A percentile compares a stretch with the other conserved stretches of the same genome.
These are phyloP conservation scores for Jasminum sambac DNA, from an alignment of 257 asterid species.

Conservation along the genomic window DNA sequence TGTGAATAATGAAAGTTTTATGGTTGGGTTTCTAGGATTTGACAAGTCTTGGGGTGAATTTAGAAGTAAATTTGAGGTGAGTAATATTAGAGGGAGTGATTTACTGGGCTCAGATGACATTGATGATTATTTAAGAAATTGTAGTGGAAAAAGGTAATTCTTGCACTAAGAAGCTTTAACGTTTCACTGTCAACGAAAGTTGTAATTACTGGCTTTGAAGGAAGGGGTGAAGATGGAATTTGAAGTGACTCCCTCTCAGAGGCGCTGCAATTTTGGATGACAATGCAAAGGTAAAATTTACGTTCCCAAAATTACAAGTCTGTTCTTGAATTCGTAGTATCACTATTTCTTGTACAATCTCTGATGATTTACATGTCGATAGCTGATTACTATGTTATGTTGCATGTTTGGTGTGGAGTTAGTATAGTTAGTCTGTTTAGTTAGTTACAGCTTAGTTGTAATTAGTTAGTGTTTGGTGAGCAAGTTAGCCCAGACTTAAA, in stretches of 20 bases:
- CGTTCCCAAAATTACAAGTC: slow-evolving; percentile 10
- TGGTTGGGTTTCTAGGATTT: slow-evolving; percentile 35
- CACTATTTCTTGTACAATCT: background rate
- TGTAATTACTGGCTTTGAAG: slow-evolving; percentile 8
- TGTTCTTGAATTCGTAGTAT: slow-evolving; percentile 5
- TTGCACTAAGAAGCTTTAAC: slow-evolving; percentile 5
- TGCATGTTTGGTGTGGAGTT: background rate
- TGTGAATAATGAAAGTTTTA: slow-evolving; percentile 27
- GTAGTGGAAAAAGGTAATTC: slow-evolving; percentile 7
- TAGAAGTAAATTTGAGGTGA: slow-evolving; percentile 36
- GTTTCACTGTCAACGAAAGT: background rate
- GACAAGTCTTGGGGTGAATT: slow-evolving; percentile 54
- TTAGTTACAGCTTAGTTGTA: too few relatives aligned
- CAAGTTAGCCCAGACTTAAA: too few relatives aligned
- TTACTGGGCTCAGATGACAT: slow-evolving; percentile 44
- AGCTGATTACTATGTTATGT: background rate
- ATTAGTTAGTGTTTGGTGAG: too few relatives aligned
- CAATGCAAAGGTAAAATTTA: slow-evolving; percentile 30
- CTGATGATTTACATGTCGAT: background rate
- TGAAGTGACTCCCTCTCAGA: background rate
- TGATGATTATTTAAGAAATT: slow-evolving; percentile 39
- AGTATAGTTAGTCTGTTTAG: too few relatives aligned
- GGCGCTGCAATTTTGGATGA: background rate
- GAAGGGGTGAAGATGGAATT: slow-evolving; percentile 13
- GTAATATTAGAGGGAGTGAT: slow-evolving; percentile 56